phyloP scores from a whole-genome alignment of 495 filamentous ascomycete genomes.

The Evernia prunastri region DNA sequence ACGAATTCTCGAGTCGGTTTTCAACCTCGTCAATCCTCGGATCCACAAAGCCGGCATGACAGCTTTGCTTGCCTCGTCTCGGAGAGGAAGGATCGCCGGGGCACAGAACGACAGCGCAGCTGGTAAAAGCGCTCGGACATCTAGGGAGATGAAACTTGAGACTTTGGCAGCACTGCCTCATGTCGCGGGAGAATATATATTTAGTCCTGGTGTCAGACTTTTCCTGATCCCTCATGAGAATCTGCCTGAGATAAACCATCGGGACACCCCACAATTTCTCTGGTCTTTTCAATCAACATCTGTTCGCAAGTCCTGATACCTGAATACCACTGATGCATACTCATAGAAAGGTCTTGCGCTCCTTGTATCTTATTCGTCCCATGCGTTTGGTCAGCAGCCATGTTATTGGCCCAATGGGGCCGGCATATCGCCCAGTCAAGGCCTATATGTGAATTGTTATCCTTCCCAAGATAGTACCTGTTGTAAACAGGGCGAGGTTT shows the following conservation, averaged over 20 bases:
- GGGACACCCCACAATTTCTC: not conserved
- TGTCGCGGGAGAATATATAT: not conserved
- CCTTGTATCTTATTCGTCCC: not conserved
- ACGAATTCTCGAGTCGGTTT: too few species aligned
- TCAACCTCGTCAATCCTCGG: too few species aligned
- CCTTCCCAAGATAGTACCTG: conserved; percentile 9
- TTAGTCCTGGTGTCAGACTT: not conserved
- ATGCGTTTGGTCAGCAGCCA: conserved; percentile 3
- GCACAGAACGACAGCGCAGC: not conserved
- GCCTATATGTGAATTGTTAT: not conserved
- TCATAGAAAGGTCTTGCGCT: not conserved
- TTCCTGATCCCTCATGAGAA: not conserved
- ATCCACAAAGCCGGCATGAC: too few species aligned
- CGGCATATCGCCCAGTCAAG: not conserved
- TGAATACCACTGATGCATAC: not conserved
- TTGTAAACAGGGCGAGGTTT: not conserved
- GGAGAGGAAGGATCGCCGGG: too few species aligned
- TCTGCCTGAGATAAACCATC: not conserved
- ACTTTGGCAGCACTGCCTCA: not conserved
- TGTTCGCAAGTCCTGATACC: not conserved
- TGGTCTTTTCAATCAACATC: not conserved
- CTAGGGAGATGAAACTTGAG: not conserved
- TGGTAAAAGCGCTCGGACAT: not conserved
- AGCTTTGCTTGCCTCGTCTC: too few species aligned
- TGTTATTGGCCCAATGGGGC: conserved; percentile 9